Base-by-base conservation (phyloP, 345 rosid genomes). In the Lumnitzera racemosa region DNA sequence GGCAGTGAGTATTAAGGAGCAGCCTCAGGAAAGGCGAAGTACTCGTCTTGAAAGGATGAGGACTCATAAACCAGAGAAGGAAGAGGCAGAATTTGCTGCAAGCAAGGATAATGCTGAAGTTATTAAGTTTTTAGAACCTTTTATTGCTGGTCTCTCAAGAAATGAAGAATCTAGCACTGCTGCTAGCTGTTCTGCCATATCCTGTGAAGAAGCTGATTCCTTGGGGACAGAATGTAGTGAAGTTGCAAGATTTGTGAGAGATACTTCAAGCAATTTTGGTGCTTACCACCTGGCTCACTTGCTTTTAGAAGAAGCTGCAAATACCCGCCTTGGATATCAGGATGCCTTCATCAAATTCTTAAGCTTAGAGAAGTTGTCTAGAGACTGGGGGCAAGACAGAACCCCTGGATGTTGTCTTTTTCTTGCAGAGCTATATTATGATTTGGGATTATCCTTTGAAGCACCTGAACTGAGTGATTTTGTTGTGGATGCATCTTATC, bases 1-100 rank as follows among this genome's bases (percentile, higher is more conserved):
- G 70, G 88, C 83, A 61, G 47, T 74, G 66, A 69, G 17, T 53
- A 53, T 65, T 61, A 90, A 83, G 66, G 99, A 88, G 56, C 99
- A 90, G 24, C 91, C 91, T 56, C 86, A 87, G 69, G 99, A 90
- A 79, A 90, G 99, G 69, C 81, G 97, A 58, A 94, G 99, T 76
- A 85, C 87, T 72, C 96, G 99, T 69, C 97, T 91, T 72, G 96
- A 83, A 74, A 87, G 89, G 76, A 90, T 87, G 67, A 80, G 98
- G 68, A 87, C 85, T 76, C 99, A 91, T 76, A 94, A 88, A 79
- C 95, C 97, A 7, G 95, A 75, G 58, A 94, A 94, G 81, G 99
- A 81, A 72, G 96, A 84, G 66, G 53, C 70, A 62, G 97, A 81
- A 70, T 86, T 69, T 76, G 76, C 79, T 68, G 61, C 59, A 7